These are phyloP conservation scores for Claviceps sp. DNA, from an alignment of 2,329 filamentous ascomycete genomes.

Conservation along the genomic window DNA sequence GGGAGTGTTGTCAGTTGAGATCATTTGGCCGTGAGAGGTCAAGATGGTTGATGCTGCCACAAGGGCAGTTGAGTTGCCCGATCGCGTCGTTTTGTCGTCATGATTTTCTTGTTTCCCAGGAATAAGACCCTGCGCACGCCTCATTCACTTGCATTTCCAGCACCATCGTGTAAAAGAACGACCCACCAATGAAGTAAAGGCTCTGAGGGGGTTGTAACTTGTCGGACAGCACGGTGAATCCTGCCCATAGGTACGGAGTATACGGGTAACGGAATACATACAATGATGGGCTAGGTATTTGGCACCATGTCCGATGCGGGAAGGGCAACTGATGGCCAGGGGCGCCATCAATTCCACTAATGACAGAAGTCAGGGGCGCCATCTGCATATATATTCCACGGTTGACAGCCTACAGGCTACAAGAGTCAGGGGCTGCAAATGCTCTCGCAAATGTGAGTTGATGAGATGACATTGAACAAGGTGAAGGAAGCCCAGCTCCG, in stretches of 20 bases:
- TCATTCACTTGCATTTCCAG: too few relatives aligned
- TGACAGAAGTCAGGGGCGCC: neutral
- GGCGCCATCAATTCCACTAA: neutral
- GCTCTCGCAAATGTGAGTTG: too few relatives aligned
- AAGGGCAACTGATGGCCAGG: neutral
- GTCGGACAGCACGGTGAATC: neutral
- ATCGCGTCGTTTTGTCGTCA: neutral
- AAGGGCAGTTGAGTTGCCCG: neutral
- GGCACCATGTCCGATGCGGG: neutral
- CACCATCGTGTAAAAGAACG: neutral
- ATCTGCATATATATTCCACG: neutral
- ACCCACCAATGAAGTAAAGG: neutral
- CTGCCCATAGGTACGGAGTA: too few relatives aligned
- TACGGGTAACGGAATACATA: neutral
- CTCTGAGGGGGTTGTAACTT: neutral
- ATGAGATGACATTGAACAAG: too few relatives aligned
- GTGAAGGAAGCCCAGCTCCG: too few relatives aligned
- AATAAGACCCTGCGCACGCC: too few relatives aligned
- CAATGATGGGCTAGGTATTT: neutral
- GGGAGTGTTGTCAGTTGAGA: neutral
- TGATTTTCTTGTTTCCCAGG: neutral
- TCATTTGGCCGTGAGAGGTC: neutral
- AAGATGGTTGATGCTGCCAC: conserved; percentile 1
- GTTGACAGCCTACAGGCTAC: too few relatives aligned
- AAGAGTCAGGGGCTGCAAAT: too few relatives aligned